Evolutionary conservation across 768 basidiomycete species (phyloP).

Genomic region (Tricholoma saponaceum): DNA sequence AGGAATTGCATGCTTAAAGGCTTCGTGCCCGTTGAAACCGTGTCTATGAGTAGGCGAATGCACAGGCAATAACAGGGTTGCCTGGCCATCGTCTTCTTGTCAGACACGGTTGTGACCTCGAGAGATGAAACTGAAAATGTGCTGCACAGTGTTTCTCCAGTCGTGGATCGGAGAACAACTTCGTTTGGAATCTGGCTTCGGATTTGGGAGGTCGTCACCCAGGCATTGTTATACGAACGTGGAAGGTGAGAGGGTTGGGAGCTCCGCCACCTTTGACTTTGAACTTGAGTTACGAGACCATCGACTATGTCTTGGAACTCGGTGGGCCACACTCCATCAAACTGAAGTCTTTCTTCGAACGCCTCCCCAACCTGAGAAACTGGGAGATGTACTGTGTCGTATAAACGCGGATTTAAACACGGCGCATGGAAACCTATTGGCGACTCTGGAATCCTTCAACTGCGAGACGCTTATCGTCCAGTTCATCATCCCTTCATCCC

Average conservation of each 20-base stretch:
- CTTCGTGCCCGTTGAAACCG: too few species aligned
- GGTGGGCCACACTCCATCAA: not conserved
- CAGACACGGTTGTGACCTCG: not conserved
- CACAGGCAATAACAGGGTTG: not conserved
- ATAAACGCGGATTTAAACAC: not conserved
- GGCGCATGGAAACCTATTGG: not conserved
- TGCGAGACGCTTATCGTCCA: not conserved
- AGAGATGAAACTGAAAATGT: too few species aligned
- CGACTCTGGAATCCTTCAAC: not conserved
- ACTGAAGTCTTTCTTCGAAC: not conserved
- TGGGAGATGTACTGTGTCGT: not conserved
- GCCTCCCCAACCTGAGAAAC: not conserved
- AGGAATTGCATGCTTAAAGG: not conserved
- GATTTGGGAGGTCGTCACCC: too few species aligned
- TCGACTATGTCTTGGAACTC: not conserved
- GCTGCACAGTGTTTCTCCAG: not conserved
- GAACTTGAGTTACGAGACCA: not conserved
- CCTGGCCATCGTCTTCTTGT: not conserved
- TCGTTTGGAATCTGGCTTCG: too few species aligned
- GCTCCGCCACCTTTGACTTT: not conserved
- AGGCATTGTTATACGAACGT: too few species aligned
- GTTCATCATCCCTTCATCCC: not conserved
- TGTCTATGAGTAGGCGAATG: not conserved
- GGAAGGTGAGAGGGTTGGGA: too few species aligned
- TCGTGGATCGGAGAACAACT: not conserved